Evolutionary conservation across 2,329 filamentous ascomycete species (phyloP).

Genomic region (Dothidotthia symphoricarpi): DNA sequence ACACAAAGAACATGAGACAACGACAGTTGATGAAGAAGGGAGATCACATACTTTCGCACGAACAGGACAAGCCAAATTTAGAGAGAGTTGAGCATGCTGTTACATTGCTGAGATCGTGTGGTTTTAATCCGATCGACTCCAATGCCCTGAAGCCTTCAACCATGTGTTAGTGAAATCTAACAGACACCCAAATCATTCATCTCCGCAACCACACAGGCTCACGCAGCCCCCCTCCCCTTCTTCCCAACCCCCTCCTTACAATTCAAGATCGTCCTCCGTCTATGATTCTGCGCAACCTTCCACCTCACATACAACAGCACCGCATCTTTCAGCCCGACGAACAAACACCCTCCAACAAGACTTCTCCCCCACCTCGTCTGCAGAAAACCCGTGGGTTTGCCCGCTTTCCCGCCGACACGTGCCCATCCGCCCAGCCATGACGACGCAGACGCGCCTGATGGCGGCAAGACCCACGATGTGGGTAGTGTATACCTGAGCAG

Average conservation of each 20-base stretch:
- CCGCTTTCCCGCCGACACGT: constrained; percentile 10
- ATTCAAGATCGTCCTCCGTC: constrained; percentile 47
- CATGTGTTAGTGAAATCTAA: no score
- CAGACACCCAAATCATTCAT: no score
- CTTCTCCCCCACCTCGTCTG: constrained; percentile 87
- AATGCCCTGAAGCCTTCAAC: no score
- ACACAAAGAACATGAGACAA: no score
- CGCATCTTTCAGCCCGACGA: constrained; percentile 76
- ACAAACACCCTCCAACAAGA: constrained; percentile 82
- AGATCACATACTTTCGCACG: no score
- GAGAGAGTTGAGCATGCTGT: no score
- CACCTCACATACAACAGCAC: constrained; percentile 59
- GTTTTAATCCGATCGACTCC: no score
- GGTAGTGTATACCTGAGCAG: constrained; percentile 69
- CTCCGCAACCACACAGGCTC: no score
- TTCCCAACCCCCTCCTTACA: constrained; percentile 30
- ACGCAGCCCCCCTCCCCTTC: no score
- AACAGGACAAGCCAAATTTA: no score
- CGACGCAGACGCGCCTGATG: constrained; percentile 16
- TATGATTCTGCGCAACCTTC: constrained; percentile 51
- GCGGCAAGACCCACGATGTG: constrained; percentile 59
- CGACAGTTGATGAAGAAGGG: no score
- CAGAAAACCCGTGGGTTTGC: constrained; percentile 63
- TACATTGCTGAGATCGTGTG: no score
- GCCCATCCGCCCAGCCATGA: constrained; percentile 27